A percentile compares a stretch with the other conserved stretches of the same genome.
Conservation (phyloP, 2,329 filamentous ascomycete genomes). For the Stemphylium beticola region DNA sequence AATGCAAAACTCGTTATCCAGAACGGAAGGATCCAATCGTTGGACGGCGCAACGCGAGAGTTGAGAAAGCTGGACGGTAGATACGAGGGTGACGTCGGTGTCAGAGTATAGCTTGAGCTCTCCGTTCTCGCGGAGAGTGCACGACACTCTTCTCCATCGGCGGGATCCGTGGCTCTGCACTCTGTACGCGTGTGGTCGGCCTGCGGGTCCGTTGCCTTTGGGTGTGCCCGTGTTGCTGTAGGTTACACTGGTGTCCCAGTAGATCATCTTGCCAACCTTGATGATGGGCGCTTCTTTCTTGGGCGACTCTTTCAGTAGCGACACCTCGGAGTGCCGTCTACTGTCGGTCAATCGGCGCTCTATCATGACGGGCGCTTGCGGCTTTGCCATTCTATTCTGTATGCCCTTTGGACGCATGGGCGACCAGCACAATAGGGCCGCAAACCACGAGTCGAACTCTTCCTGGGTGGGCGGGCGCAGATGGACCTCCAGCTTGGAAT, state of each 20-base stretch:
- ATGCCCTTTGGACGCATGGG: constrained; percentile 69
- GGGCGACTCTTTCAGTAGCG: constrained; percentile 69
- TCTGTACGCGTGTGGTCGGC: constrained; percentile 60
- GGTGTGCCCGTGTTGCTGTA: constrained; percentile 55
- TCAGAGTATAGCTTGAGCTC: constrained; percentile 91
- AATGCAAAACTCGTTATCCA: constrained; percentile 93
- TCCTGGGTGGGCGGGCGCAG: constrained; percentile 68
- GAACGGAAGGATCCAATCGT: constrained; percentile 83
- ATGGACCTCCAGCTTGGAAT: constrained; percentile 65
- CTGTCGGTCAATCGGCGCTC: constrained; percentile 48
- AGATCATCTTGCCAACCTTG: constrained; percentile 73
- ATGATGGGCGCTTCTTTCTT: constrained; percentile 79
- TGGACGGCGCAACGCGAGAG: constrained; percentile 90
- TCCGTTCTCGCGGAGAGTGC: constrained; percentile 92
- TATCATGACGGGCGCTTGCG: constrained; percentile 49
- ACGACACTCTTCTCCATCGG: constrained; percentile 89
- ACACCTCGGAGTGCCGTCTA: constrained; percentile 58
- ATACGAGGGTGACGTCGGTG: constrained; percentile 78
- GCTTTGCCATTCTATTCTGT: constrained; percentile 60
- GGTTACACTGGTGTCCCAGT: constrained; percentile 71
- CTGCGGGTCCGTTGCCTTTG: constrained; percentile 32
- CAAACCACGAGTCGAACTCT: constrained; percentile 80
- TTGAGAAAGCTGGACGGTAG: constrained; percentile 85
- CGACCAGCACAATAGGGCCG: constrained; percentile 81
- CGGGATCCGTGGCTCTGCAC: constrained; percentile 63